phyloP scores from a whole-genome alignment of 805 yeast genomes.

The Wickerhamomyces pijperi region DNA sequence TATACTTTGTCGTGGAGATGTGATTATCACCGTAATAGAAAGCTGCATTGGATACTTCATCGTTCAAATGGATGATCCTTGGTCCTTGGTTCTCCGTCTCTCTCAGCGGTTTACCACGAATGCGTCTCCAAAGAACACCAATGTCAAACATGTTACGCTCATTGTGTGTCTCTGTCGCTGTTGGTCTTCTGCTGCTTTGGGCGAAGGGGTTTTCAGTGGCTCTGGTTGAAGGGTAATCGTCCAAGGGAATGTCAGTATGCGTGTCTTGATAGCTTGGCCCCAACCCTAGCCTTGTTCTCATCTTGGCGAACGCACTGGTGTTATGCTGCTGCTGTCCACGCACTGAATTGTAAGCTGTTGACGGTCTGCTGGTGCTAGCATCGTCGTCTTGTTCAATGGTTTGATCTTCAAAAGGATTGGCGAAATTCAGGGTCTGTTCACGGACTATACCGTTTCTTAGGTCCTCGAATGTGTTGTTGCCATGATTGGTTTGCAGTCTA shows the following conservation, averaged over 20 bases:
- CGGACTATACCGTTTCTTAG: slow-evolving; percentile 19
- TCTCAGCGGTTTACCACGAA: slow-evolving; percentile 19
- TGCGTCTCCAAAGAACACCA: slow-evolving; percentile 25
- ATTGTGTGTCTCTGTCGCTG: slow-evolving; percentile 15
- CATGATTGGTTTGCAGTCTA: slow-evolving; percentile 7
- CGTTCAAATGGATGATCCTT: slow-evolving; percentile 58
- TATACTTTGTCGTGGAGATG: slow-evolving; percentile 91
- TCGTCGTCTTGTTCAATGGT: slow-evolving; percentile 26
- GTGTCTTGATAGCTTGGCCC: slow-evolving; percentile 14
- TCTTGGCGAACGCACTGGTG: slow-evolving; percentile 11
- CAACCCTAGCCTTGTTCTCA: slow-evolving; percentile 15
- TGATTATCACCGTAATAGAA: slow-evolving; percentile 68
- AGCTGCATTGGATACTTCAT: slow-evolving; percentile 40
- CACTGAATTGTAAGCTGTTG: background rate
- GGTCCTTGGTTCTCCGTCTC: slow-evolving; percentile 29
- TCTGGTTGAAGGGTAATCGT: slow-evolving; percentile 9
- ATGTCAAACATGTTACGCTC: slow-evolving; percentile 27
- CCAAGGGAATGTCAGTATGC: slow-evolving; percentile 14
- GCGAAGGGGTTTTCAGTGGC: slow-evolving; percentile 14
- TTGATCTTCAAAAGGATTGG: slow-evolving; percentile 21
- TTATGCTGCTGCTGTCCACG: slow-evolving; percentile 1
- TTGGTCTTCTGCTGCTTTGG: too few species aligned
- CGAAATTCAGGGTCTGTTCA: slow-evolving; percentile 24
- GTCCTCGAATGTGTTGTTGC: slow-evolving; percentile 6
- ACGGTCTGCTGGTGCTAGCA: slow-evolving; percentile 8